A percentile compares a stretch with the other conserved stretches of the same genome.
phyloP scores from a whole-genome alignment of 805 yeast genomes.

The Lipomyces japonicus region DNA sequence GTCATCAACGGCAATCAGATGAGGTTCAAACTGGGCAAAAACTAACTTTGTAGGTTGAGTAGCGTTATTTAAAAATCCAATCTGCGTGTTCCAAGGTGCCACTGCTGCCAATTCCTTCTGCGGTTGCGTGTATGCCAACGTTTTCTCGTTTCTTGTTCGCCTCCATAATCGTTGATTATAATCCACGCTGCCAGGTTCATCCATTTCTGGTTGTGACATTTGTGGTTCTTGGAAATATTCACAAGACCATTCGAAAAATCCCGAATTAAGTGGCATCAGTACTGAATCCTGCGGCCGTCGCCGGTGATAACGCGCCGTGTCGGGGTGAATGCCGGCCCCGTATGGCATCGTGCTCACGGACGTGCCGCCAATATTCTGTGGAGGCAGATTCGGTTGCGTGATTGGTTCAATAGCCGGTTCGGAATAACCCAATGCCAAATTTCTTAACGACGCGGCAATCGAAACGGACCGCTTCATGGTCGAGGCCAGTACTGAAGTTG shows the following conservation, averaged over 20 bases:
- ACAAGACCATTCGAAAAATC: slow-evolving; percentile 47
- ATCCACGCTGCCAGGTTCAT: slow-evolving; percentile 88
- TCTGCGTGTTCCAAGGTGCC: slow-evolving; percentile 77
- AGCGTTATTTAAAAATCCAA: slow-evolving; percentile 59
- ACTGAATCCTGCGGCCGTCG: slow-evolving; percentile 29
- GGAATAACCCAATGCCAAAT: slow-evolving; percentile 27
- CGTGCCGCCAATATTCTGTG: slow-evolving; percentile 19
- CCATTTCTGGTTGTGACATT: slow-evolving; percentile 75
- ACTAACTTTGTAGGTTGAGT: slow-evolving; percentile 75
- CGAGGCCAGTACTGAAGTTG: slow-evolving; percentile 20
- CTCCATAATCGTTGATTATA: slow-evolving; percentile 83
- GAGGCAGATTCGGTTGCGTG: slow-evolving; percentile 19
- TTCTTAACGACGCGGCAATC: slow-evolving; percentile 31
- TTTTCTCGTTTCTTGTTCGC: slow-evolving; percentile 78
- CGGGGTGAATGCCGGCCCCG: slow-evolving; percentile 36
- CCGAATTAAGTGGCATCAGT: slow-evolving; percentile 36
- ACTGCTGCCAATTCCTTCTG: slow-evolving; percentile 77
- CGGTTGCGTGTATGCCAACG: slow-evolving; percentile 83
- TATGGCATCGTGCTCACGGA: slow-evolving; percentile 34
- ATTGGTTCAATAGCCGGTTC: slow-evolving; percentile 4
- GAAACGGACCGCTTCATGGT: slow-evolving; percentile 32
- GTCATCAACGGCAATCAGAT: slow-evolving; percentile 74
- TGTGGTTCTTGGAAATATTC: slow-evolving; percentile 98
- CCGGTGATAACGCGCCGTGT: slow-evolving; percentile 32
- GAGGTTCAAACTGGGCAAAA: slow-evolving; percentile 89